These are phyloP conservation scores for Leccinum subspadiceum DNA, from an alignment of 1,284 basidiomycete genomes.

Conservation along the genomic window DNA sequence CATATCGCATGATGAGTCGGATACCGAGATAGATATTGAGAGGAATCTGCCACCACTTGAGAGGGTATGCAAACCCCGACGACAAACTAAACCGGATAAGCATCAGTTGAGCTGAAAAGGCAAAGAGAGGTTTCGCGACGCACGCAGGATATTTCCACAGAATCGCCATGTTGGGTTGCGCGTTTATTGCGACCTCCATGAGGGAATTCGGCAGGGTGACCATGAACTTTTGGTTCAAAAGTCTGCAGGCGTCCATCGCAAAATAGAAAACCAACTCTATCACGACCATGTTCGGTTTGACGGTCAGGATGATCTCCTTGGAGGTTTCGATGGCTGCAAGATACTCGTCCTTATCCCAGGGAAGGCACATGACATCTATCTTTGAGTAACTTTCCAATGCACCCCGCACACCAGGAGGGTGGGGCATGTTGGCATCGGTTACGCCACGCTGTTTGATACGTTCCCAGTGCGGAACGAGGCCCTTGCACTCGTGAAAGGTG, in stretches of 20 bases:
- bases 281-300: constrained; percentile 2
- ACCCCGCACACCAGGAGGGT: constrained; percentile 5
- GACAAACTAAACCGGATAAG: background rate
- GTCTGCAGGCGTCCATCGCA: constrained; percentile 10
- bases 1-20: background rate
- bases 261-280: constrained; percentile 1
- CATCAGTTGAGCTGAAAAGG: background rate
- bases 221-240: constrained; percentile 1
- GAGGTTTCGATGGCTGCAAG: background rate
- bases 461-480: background rate
- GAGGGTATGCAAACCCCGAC: constrained; percentile 11
- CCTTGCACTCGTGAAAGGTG: constrained; percentile 6
- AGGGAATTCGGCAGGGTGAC: constrained; percentile 4
- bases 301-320: constrained; percentile 5
- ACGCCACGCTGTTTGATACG: background rate
- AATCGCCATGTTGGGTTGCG: background rate
- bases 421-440: background rate
- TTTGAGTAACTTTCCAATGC: constrained; percentile 4
- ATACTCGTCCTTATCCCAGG: constrained; percentile 7
- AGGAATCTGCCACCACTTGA: constrained; percentile 15
- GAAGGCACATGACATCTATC: background rate
- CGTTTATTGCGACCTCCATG: background rate
- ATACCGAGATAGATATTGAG: constrained; percentile 13
- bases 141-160: constrained; percentile 15
- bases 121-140: background rate